Conservation (phyloP, 2,329 filamentous ascomycete genomes). For the Pyrenophora tritici-repentis region DNA sequence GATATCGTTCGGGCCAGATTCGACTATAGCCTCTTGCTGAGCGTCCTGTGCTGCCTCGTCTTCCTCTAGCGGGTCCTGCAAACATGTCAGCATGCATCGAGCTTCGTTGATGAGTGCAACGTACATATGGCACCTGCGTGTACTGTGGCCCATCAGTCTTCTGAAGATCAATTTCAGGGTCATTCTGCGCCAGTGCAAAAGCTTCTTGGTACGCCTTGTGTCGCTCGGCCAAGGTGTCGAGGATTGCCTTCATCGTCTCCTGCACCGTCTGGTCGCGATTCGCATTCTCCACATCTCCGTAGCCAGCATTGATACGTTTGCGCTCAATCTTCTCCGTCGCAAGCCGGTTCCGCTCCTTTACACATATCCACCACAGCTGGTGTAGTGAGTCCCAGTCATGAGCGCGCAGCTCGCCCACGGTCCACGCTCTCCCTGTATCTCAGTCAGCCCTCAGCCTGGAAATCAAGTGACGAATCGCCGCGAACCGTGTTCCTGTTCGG, state of each 20-base stretch:
- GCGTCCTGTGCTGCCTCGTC: constrained; percentile 15
- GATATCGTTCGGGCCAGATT: too few species aligned
- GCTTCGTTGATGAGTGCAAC: neutral
- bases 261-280: constrained; percentile 70
- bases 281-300: constrained; percentile 71
- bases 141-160: constrained; percentile 34
- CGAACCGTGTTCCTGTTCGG: constrained; percentile 71
- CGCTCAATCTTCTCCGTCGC: constrained; percentile 77
- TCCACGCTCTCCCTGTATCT: constrained; percentile 73
- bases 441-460: constrained; percentile 7
- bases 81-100: constrained; percentile 8
- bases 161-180: constrained; percentile 49
- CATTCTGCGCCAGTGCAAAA: constrained; percentile 61
- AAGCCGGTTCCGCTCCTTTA: constrained; percentile 87
- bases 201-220: constrained; percentile 88
- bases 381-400: constrained; percentile 97
- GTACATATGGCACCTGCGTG: constrained; percentile 32
- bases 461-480: neutral
- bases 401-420: constrained; percentile 77
- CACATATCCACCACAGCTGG: constrained; percentile 90
- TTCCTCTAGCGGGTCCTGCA: constrained; percentile 27
- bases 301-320: constrained; percentile 68
- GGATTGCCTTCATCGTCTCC: constrained; percentile 79
- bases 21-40: constrained; percentile 3
- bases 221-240: constrained; percentile 82